These are phyloP conservation scores for Veloporphyrellus conicus DNA, from an alignment of 1,284 basidiomycete genomes.

Conservation along the genomic window DNA sequence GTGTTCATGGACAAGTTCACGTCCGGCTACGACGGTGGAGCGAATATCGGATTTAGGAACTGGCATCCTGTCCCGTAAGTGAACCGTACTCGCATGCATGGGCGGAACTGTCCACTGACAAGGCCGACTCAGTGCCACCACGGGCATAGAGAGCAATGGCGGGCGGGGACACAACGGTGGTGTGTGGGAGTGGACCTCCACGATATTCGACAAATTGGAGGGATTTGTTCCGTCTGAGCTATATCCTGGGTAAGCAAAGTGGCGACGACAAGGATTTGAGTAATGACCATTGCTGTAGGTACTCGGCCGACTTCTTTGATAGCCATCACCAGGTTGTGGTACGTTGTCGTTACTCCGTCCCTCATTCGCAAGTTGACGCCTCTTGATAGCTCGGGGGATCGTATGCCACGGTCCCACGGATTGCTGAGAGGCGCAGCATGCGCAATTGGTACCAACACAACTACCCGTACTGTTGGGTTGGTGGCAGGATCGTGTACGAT, in stretches of 20 bases:
- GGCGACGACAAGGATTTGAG: not conserved
- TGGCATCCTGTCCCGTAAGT: slow-evolving; percentile 91
- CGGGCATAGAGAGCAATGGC: slow-evolving; percentile 43
- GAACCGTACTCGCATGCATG: not conserved
- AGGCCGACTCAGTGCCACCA: slow-evolving; percentile 51
- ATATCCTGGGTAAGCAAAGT: slow-evolving; percentile 68
- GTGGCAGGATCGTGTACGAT: slow-evolving; percentile 74
- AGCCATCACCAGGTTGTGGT: slow-evolving; percentile 80
- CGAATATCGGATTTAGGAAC: slow-evolving; percentile 84
- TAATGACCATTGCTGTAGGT: slow-evolving; percentile 40
- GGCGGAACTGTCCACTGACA: slow-evolving; percentile 6
- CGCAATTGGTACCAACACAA: slow-evolving; percentile 83
- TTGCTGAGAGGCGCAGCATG: slow-evolving; percentile 71
- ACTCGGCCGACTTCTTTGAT: slow-evolving; percentile 88
- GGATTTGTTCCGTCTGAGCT: slow-evolving; percentile 73
- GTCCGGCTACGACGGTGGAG: slow-evolving; percentile 65
- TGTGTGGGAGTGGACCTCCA: slow-evolving; percentile 98
- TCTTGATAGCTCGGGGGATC: slow-evolving; percentile 76
- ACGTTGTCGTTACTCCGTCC: slow-evolving; percentile 29
- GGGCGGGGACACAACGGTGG: slow-evolving; percentile 84
- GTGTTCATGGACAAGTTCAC: slow-evolving; percentile 71
- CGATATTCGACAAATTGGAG: slow-evolving; percentile 64
- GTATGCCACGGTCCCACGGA: slow-evolving; percentile 81
- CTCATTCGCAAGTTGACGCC: slow-evolving; percentile 3
- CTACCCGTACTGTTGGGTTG: slow-evolving; percentile 72